Evolutionary conservation across 2,329 filamentous ascomycete species (phyloP).

Genomic region (Trichoderma pleuroti): DNA sequence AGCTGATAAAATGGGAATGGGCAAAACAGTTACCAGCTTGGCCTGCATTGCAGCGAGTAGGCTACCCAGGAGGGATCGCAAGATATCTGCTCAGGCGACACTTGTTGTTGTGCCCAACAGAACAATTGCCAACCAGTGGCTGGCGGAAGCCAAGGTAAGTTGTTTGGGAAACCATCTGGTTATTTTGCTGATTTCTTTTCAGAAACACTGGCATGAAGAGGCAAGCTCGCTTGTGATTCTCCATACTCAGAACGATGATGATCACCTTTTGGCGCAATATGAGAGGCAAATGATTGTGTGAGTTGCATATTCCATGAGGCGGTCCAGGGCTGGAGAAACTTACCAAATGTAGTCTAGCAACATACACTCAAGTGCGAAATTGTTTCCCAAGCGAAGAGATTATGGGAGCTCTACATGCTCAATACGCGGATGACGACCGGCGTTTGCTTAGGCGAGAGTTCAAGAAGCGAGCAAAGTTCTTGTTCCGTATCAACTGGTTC

Average conservation of each 20-base stretch:
- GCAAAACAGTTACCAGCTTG: slow-evolving; percentile 72
- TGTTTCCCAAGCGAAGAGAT: slow-evolving; percentile 19
- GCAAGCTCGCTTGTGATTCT: not conserved
- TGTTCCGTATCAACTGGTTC: slow-evolving; percentile 41
- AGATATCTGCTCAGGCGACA: slow-evolving; percentile 35
- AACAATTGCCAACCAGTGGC: slow-evolving; percentile 30
- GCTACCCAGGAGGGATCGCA: slow-evolving; percentile 32
- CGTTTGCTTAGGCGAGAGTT: slow-evolving; percentile 39
- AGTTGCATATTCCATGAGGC: not conserved
- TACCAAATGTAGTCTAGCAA: slow-evolving; percentile 26
- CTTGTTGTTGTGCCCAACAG: slow-evolving; percentile 32
- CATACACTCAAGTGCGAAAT: slow-evolving; percentile 27
- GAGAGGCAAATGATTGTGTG: slow-evolving; percentile 5
- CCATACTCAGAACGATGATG: not conserved
- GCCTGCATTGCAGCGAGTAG: slow-evolving; percentile 35
- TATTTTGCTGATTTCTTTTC: not conserved
- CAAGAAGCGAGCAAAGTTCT: not conserved
- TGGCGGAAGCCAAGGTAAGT: not conserved
- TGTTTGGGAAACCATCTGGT: not conserved
- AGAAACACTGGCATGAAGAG: not conserved
- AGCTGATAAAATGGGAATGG: slow-evolving; percentile 61
- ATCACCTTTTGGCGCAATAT: not conserved
- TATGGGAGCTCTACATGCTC: not conserved
- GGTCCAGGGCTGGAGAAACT: not conserved
- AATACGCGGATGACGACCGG: not conserved